A percentile compares a stretch with the other conserved stretches of the same genome.
phyloP scores from a whole-genome alignment of 2,329 filamentous ascomycete genomes.

The Dactylellina haptotyla region DNA sequence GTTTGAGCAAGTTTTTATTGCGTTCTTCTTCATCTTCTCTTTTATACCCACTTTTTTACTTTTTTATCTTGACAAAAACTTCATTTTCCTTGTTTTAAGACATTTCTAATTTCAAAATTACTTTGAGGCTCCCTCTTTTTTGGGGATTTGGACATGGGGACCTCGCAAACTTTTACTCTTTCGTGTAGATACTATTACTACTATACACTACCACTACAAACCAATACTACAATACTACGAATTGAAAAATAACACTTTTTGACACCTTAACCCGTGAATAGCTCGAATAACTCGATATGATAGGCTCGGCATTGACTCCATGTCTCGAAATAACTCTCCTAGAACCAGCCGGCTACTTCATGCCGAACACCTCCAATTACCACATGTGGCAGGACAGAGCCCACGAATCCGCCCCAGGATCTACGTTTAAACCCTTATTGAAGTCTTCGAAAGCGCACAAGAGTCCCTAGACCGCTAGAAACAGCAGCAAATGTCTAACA shows the following conservation, averaged over 20 bases:
- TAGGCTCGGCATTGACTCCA: neutral
- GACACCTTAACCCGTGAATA: neutral
- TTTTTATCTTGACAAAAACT: conserved; percentile 3
- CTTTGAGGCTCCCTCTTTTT: neutral
- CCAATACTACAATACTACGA: no score
- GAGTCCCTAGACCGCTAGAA: no score
- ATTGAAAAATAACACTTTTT: neutral
- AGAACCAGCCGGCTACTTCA: neutral
- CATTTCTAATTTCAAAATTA: conserved; percentile 14
- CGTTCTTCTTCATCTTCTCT: conserved; percentile 7
- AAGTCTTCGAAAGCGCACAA: no score
- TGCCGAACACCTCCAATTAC: neutral
- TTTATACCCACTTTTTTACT: conserved; percentile 18
- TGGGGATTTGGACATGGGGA: neutral
- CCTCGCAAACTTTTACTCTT: conserved; percentile 2
- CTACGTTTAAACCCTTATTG: neutral
- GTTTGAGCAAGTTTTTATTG: conserved; percentile 27
- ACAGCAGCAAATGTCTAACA: no score
- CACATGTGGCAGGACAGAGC: neutral
- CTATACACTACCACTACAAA: conserved; percentile 3
- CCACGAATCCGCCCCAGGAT: neutral
- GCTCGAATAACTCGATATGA: neutral
- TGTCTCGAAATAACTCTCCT: neutral
- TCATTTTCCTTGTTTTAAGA: conserved; percentile 2
- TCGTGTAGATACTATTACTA: conserved; percentile 16